Evolutionary conservation across 805 yeast genomes (phyloP).

Genomic region (Schwanniomyces sp.): DNA sequence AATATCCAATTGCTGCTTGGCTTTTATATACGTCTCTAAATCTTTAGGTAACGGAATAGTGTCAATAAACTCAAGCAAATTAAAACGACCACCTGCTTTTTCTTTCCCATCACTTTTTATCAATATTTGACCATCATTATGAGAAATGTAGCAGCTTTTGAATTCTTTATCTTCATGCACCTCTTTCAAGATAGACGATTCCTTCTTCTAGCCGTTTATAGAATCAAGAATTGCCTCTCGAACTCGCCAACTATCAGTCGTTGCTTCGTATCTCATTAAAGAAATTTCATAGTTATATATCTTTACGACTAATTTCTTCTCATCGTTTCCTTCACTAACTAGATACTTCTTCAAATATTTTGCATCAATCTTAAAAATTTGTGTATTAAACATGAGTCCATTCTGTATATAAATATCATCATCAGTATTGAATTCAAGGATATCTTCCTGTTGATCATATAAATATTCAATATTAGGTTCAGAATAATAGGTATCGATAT

Average conservation of each 20-base stretch:
- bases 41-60: neutral
- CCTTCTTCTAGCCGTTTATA: neutral
- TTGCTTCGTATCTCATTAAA: neutral
- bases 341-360: neutral
- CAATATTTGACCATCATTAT: neutral
- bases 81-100: neutral
- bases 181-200: neutral
- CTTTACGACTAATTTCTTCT: neutral
- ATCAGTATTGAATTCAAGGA: neutral
- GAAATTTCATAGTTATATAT: neutral
- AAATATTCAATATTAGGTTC: neutral
- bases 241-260: neutral
- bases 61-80: neutral
- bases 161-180: neutral
- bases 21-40: neutral
- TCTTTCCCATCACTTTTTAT: neutral
- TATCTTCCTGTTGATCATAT: neutral
- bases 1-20: conserved; percentile 5
- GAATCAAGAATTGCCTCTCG: neutral
- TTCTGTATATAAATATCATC: neutral
- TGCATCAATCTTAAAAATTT: neutral
- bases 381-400: neutral
- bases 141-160: neutral
- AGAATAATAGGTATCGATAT: neutral
- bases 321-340: neutral